Base-by-base conservation (phyloP, 2,329 filamentous ascomycete genomes). In the Chlorencoelia australis region DNA sequence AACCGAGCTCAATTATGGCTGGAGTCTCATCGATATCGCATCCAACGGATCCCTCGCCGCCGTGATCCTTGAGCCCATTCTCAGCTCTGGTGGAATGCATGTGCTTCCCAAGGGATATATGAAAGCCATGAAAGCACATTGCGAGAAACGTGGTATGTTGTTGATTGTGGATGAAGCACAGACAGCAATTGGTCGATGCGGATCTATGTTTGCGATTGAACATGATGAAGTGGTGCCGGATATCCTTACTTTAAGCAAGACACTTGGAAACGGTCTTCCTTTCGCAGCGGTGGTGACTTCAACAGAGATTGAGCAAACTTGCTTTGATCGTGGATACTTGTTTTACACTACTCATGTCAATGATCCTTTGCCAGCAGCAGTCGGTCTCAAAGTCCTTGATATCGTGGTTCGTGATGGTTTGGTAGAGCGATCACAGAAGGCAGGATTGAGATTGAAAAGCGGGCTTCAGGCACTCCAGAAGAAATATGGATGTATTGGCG, bases 311-410 rank as follows among this genome's bases (percentile, higher is more conserved):
- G 71, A 67, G 27, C 53, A 56, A 3, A 61, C 62, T 2, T 68
- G 65, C 20, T 54, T 56, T 8, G 64, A 72, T 13, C 58, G 59
- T 3, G 67, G 64, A 18, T 79, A 66, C 45, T 58, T 71, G 13
- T 78, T 71, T 49, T 68, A 73, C 44, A 79, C 73, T 0, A 79
- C 75, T 0, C 75, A 79, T 45, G 56, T 76, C 32, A 77, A 79
- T 44, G 75, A 79, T 43, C 73, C 74, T 0, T 55, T 79, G 1
- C 66, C 73, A 0, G 71, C 71, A 0, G 69, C 73, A 0, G 71
- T 79, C 1, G 73, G 73, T 1, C 61, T 69, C 42, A 77, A 77
- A 48, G 73, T 78, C 2, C 61, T 79, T 1, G 72, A 79, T 40
- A 72, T 78, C 9, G 69, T 79, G 1, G 59, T 69, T 14, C 60